Percentiles rank a stretch among this genome's conserved stretches.
phyloP scores from a whole-genome alignment of 495 filamentous ascomycete species.

The Neurospora africana region DNA sequence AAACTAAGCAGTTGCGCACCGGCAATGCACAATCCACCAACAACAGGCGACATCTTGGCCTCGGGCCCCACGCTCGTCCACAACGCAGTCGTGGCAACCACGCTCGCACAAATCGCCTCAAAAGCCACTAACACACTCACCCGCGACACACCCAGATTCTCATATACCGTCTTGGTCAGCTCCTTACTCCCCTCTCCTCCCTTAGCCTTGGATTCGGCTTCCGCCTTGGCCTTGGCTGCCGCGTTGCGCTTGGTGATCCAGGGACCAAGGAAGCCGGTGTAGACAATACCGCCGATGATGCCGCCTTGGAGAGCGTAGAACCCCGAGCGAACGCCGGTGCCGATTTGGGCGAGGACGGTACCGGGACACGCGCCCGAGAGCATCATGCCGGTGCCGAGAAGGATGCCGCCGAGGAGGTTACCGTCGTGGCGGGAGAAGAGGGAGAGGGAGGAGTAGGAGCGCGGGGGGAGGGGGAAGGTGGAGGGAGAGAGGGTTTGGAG shows the following conservation, averaged over 20 bases:
- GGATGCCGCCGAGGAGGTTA: conserved; percentile 44
- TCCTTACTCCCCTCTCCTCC: conserved; percentile 1
- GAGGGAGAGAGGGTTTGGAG: conserved; percentile 21
- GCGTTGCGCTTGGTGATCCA: conserved; percentile 3
- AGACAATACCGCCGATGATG: conserved; percentile 34
- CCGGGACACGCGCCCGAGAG: conserved; percentile 48
- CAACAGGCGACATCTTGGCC: conserved; percentile 25
- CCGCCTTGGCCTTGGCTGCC: not conserved
- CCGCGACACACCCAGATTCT: conserved; percentile 21
- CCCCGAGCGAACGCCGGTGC: conserved; percentile 34
- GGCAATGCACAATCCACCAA: conserved; percentile 41
- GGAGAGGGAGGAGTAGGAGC: conserved; percentile 25
- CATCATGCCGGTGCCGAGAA: conserved; percentile 46
- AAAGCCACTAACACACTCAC: conserved; percentile 16
- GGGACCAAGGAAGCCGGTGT: conserved; percentile 20
- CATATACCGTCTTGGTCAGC: conserved; percentile 20
- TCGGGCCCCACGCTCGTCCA: conserved; percentile 17
- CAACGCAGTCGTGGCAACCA: conserved; percentile 17
- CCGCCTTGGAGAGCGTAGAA: conserved; percentile 32
- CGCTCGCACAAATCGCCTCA: conserved; percentile 18
- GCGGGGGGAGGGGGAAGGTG: conserved; percentile 24
- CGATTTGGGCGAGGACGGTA: conserved; percentile 44
- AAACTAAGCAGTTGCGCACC: conserved; percentile 36
- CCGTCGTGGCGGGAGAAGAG: conserved; percentile 38
- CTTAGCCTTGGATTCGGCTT: not conserved